A percentile compares a stretch with the other conserved stretches of the same genome.
phyloP scores from a whole-genome alignment of 495 filamentous ascomycete genomes.

The Letharia lupina region DNA sequence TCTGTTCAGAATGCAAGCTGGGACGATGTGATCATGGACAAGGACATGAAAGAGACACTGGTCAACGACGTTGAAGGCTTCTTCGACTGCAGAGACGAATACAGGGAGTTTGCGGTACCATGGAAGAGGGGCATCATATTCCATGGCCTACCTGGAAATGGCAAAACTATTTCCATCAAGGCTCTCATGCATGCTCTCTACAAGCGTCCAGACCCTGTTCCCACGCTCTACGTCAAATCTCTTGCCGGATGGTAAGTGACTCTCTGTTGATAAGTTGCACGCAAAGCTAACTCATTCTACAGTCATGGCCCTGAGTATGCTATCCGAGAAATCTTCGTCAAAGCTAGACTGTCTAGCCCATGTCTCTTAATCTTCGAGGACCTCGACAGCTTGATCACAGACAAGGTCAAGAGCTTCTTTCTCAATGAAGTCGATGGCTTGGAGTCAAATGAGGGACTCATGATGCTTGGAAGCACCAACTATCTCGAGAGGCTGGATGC shows the following conservation, averaged over 20 bases:
- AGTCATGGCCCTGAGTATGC: constrained; percentile 21
- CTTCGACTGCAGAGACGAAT: constrained; percentile 36
- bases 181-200: constrained; percentile 54
- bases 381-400: constrained; percentile 52
- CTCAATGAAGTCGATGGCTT: constrained; percentile 66
- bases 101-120: constrained; percentile 36
- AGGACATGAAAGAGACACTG: constrained; percentile 37
- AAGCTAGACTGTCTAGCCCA: constrained; percentile 37
- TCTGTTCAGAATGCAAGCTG: constrained; percentile 36
- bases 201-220: constrained; percentile 34
- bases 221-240: constrained; percentile 50
- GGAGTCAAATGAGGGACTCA: constrained; percentile 56
- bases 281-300: not conserved
- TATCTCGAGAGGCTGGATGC: constrained; percentile 52
- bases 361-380: constrained; percentile 56
- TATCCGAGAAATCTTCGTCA: constrained; percentile 43
- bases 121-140: constrained; percentile 33
- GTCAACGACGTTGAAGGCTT: constrained; percentile 36
- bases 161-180: constrained; percentile 62
- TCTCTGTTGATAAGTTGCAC: not conserved
- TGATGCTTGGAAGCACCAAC: constrained; percentile 59
- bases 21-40: constrained; percentile 41
- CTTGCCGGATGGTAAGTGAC: constrained; percentile 26
- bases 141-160: constrained; percentile 45
- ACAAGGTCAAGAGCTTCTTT: constrained; percentile 51